These are phyloP conservation scores for Neophaeococcomyces mojaviensis DNA, from an alignment of 2,329 filamentous ascomycete species.

Conservation along the genomic window DNA sequence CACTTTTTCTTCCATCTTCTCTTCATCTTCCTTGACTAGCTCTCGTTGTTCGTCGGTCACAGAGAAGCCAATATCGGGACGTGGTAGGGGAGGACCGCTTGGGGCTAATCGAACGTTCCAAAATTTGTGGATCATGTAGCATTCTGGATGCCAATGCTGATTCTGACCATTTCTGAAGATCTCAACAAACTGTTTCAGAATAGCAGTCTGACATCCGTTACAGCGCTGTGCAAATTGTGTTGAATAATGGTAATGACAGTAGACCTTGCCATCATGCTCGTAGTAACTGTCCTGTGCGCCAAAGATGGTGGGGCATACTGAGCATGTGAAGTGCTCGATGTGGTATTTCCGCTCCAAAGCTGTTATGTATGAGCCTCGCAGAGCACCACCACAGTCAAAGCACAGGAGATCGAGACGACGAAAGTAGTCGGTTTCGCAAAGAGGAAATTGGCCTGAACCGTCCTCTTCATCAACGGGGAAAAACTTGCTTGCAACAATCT, in stretches of 20 bases:
- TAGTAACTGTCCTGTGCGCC: slow-evolving; percentile 98
- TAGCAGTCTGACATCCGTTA: slow-evolving; percentile 93
- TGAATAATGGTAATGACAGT: slow-evolving; percentile 98
- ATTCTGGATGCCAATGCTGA: slow-evolving; percentile 98
- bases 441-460: slow-evolving; percentile 74
- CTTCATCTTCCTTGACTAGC: slow-evolving; percentile 73
- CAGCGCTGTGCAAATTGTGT: slow-evolving; percentile 94
- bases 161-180: slow-evolving; percentile 97
- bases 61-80: slow-evolving; percentile 41
- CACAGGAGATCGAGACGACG: slow-evolving; percentile 83
- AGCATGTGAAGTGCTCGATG: slow-evolving; percentile 98
- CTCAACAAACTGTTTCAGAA: slow-evolving; percentile 97
- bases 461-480: slow-evolving; percentile 92
- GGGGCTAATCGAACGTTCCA: slow-evolving; percentile 89
- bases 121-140: slow-evolving; percentile 99
- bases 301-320: slow-evolving; percentile 93
- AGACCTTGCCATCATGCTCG: slow-evolving; percentile 91
- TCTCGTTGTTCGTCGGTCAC: slow-evolving; percentile 64
- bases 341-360: slow-evolving; percentile 97
- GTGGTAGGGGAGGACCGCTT: slow-evolving; percentile 46
- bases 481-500: slow-evolving; percentile 97
- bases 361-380: slow-evolving; percentile 96
- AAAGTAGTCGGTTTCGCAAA: slow-evolving; percentile 98
- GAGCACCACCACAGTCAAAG: slow-evolving; percentile 81
- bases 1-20: slow-evolving; percentile 94